Percentiles rank a stretch among this genome's conserved stretches.
Evolutionary conservation across 1,284 basidiomycete genomes (phyloP).

Genomic region (Neonothopanus nambi): DNA sequence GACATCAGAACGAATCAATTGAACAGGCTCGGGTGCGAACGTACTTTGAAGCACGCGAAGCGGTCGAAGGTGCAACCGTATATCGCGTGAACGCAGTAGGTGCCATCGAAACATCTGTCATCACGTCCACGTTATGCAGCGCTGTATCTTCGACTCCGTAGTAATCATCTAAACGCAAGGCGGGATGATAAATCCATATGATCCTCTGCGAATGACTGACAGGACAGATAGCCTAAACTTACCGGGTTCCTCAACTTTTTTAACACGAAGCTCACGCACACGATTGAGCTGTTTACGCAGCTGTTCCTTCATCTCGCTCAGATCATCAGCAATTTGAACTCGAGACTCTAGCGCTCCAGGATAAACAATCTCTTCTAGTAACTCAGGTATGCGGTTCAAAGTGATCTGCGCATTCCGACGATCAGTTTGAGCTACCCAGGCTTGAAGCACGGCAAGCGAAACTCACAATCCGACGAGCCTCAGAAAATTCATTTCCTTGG

Average conservation of each 20-base stretch:
- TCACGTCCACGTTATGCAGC: constrained; percentile 90
- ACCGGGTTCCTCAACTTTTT: constrained; percentile 84
- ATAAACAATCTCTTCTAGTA: constrained; percentile 76
- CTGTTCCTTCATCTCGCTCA: constrained; percentile 87
- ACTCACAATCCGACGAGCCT: constrained; percentile 83
- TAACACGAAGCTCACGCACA: constrained; percentile 77
- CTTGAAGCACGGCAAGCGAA: background rate
- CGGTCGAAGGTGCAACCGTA: constrained; percentile 79
- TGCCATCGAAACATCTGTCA: constrained; percentile 91
- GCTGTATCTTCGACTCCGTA: constrained; percentile 78
- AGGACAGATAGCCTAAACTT: constrained; percentile 23
- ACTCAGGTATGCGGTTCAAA: constrained; percentile 54
- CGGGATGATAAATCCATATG: background rate
- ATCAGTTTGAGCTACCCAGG: no score
- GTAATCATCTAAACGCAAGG: constrained; percentile 64
- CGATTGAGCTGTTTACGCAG: constrained; percentile 81
- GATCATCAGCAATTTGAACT: constrained; percentile 76
- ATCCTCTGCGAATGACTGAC: no score
- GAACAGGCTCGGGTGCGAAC: constrained; percentile 21
- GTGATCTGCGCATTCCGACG: constrained; percentile 47
- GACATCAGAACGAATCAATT: background rate
- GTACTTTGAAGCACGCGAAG: constrained; percentile 68
- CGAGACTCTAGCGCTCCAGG: constrained; percentile 80
- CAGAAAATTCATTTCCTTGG: constrained; percentile 81
- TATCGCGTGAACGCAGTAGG: constrained; percentile 94